Percentiles rank a stretch among this genome's conserved stretches.
Conservation (phyloP, 2,329 filamentous ascomycete genomes). For the Exophiala bonariae region DNA sequence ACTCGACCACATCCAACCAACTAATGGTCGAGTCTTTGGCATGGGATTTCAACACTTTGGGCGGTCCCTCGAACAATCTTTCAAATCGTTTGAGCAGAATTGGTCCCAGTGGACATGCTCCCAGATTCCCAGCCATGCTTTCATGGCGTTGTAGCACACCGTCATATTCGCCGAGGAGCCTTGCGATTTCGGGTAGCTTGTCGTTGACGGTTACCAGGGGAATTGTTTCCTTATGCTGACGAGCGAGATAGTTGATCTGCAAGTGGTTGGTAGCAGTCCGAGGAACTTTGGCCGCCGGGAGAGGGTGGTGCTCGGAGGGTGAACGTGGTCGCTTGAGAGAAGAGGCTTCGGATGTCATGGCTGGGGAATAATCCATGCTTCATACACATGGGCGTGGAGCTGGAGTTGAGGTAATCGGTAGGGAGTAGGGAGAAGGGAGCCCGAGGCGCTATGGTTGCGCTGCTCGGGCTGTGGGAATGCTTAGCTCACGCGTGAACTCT, state of each 20-base stretch:
- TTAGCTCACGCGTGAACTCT: conserved; percentile 10
- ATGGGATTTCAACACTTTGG: conserved; percentile 64
- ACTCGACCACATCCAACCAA: conserved; percentile 85
- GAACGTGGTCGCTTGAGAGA: conserved; percentile 47
- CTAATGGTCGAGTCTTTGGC: conserved; percentile 65
- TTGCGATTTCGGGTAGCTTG: conserved; percentile 70
- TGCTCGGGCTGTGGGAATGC: conserved; percentile 18
- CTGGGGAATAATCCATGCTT: conserved; percentile 17
- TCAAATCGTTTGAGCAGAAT: conserved; percentile 85
- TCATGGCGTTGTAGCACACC: conserved; percentile 82
- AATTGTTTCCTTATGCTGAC: conserved; percentile 62
- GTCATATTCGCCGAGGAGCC: conserved; percentile 77
- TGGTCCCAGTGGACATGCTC: conserved; percentile 77
- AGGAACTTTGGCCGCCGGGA: conserved; percentile 49
- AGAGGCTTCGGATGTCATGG: conserved; percentile 37
- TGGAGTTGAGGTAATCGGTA: background rate
- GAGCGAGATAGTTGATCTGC: conserved; percentile 68
- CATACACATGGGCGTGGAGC: conserved; percentile 19
- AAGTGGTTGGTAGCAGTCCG: conserved; percentile 59
- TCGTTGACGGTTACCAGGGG: conserved; percentile 66
- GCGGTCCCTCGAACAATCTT: conserved; percentile 78
- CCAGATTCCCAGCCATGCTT: conserved; percentile 80
- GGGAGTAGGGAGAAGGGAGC: conserved; percentile 3
- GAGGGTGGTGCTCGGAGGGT: conserved; percentile 40
- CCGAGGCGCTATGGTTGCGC: conserved; percentile 22